Evolutionary conservation across 1,284 basidiomycete species (phyloP), one percentile per base, ranked within the genome.

Genomic region (Ceratobasidium sp.): DNA sequence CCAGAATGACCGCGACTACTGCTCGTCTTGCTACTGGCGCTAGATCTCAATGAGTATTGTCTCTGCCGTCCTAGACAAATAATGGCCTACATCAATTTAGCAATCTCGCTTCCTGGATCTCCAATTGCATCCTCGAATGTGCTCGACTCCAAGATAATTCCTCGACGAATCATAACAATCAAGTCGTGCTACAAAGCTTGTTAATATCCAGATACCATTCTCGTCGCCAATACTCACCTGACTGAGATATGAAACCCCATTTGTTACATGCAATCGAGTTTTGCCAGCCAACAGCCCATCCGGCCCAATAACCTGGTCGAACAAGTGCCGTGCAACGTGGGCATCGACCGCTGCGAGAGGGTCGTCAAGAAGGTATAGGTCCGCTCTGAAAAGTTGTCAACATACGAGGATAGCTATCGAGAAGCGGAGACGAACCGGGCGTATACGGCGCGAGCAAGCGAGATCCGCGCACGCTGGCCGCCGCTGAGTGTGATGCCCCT

Each of bases 281-380:
- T 97, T 97, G 58, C 90, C 90, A 18, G 93, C 90, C 42, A 99
- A 91, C 1, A 99, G 83, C 77, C 97, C 97, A 75, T 91, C 87
- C 1, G 97, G 96, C 2, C 97, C 97, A 79, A 98, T 94, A 49
- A 98, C 95, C 66, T 95, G 89, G 82, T 97, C 95, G 76, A 91
- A 90, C 18, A 91, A 83, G 81, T 91, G 91, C 42, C 89, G 88
- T 49, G 91, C 92, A 69, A 95, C 94, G 82, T 95, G 94, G 23
- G 93, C 91, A 81, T 95, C 92, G 20, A 92, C 90, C 15, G 91
- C 90, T 18, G 84, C 84, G 0, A 95, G 88, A 1, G 88, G 87
- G 77, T 90, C 89, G 78, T 90, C 89, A 1, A 90, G 82, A 33
- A 90, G 85, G 44, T 87, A 87, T 85, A 87, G 80, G 78, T 93